A percentile compares a stretch with the other conserved stretches of the same genome.
Conservation (phyloP, 208 protist genomes). For the Trypanosoma mega region DNA sequence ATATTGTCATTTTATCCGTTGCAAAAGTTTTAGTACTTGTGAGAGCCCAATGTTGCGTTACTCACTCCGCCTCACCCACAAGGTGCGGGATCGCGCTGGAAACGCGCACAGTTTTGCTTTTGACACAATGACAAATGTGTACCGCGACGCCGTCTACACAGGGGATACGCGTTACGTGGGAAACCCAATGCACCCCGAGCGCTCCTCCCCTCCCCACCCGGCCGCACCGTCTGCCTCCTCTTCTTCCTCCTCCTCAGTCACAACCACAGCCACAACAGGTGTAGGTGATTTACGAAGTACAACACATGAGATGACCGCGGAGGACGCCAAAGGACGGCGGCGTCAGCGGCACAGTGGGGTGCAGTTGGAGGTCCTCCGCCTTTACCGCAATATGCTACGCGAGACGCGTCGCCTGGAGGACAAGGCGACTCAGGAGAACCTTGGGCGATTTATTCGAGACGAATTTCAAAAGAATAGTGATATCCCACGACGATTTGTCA, state of each 20-base stretch:
- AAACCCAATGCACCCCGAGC: slow-evolving; percentile 41
- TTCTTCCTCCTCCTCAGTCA: no score
- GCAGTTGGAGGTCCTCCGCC: slow-evolving; percentile 65
- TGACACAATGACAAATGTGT: slow-evolving; percentile 71
- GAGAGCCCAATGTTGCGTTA: slow-evolving; percentile 25
- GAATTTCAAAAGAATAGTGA: slow-evolving; percentile 71
- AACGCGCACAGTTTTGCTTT: slow-evolving; percentile 62
- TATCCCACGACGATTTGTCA: slow-evolving; percentile 62
- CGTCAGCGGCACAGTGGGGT: slow-evolving; percentile 65
- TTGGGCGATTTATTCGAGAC: slow-evolving; percentile 58
- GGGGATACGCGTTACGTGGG: slow-evolving; percentile 29
- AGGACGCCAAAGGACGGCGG: neutral
- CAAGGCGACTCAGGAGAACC: slow-evolving; percentile 37
- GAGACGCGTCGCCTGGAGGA: slow-evolving; percentile 64
- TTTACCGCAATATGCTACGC: slow-evolving; percentile 70
- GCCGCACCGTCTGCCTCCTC: neutral
- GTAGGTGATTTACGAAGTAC: no score
- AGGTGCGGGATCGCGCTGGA: slow-evolving; percentile 45
- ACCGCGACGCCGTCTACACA: slow-evolving; percentile 61
- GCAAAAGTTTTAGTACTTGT: slow-evolving; percentile 1
- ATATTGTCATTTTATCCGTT: slow-evolving; percentile 15
- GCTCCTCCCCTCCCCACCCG: neutral
- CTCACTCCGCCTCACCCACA: slow-evolving; percentile 29
- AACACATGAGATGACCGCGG: neutral
- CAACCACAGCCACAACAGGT: no score